Percentiles rank a stretch among this genome's conserved stretches.
Conservation (phyloP, 805 yeast genomes). For the Saccharomycopsis sp. region DNA sequence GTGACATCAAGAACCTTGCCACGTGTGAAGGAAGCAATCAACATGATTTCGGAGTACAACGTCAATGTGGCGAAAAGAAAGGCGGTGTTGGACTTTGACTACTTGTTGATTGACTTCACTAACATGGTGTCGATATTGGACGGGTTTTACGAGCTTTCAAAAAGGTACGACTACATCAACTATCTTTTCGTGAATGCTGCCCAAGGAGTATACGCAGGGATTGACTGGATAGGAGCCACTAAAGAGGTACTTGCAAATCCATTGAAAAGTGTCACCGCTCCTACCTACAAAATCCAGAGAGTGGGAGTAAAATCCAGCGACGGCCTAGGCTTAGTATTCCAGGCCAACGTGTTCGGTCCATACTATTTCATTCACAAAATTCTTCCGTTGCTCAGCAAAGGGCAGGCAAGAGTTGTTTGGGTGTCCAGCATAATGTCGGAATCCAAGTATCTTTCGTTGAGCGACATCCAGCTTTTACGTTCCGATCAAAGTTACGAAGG, state of each 20-base stretch:
- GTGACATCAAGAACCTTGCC: conserved; percentile 89
- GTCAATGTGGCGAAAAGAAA: conserved; percentile 36
- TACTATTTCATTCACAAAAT: conserved; percentile 73
- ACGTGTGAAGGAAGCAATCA: conserved; percentile 70
- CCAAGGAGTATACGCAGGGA: conserved; percentile 79
- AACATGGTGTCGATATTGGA: conserved; percentile 78
- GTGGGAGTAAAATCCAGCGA: conserved; percentile 72
- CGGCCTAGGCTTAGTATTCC: conserved; percentile 81
- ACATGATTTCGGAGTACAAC: conserved; percentile 42
- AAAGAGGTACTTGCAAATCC: conserved; percentile 63
- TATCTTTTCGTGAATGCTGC: conserved; percentile 85
- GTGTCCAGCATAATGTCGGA: conserved; percentile 77
- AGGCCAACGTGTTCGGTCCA: conserved; percentile 96
- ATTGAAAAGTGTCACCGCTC: conserved; percentile 77
- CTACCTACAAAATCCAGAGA: conserved; percentile 77
- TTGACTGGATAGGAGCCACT: conserved; percentile 77
- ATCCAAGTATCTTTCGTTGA: conserved; percentile 62
- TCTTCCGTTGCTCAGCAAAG: conserved; percentile 41
- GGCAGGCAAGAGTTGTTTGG: conserved; percentile 68
- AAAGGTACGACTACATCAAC: conserved; percentile 62
- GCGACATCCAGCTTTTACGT: conserved; percentile 66
- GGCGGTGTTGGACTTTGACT: conserved; percentile 75
- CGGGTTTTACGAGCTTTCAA: conserved; percentile 64
- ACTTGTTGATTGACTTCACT: conserved; percentile 80
- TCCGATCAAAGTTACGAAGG: conserved; percentile 79